phyloP scores from a whole-genome alignment of 2,329 filamentous ascomycete genomes.

The Fusarium sororula region DNA sequence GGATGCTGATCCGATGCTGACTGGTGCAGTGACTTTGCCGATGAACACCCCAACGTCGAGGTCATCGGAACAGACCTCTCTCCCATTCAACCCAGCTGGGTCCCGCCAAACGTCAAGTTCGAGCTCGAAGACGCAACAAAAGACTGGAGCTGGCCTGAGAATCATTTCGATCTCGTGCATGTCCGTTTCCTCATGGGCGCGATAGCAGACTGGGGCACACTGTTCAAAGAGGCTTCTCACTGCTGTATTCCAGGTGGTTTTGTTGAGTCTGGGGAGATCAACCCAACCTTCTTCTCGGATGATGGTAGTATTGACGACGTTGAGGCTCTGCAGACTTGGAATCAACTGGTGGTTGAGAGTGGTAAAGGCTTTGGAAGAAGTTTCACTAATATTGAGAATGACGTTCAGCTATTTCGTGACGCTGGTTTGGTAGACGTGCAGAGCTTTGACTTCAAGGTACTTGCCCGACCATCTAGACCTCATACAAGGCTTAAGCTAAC shows the following conservation, averaged over 20 bases:
- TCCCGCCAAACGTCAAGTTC: not conserved
- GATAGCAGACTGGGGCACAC: not conserved
- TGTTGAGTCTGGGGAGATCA: not conserved
- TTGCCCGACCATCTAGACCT: no score
- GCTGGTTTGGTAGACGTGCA: constrained; percentile 1
- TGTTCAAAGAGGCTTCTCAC: not conserved
- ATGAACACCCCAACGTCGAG: not conserved
- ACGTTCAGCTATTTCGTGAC: not conserved
- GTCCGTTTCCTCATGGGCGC: not conserved
- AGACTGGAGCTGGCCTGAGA: not conserved
- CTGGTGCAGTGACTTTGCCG: not conserved
- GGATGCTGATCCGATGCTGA: rapidly evolving
- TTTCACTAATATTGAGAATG: not conserved
- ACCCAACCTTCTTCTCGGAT: not conserved
- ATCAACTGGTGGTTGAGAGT: not conserved
- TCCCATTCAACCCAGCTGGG: not conserved
- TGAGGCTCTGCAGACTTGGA: not conserved
- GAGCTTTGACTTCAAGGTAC: constrained; percentile 1
- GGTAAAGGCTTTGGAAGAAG: not conserved
- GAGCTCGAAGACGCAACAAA: not conserved
- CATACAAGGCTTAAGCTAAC: not conserved
- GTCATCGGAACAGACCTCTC: not conserved
- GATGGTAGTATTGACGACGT: not conserved
- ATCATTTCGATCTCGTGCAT: not conserved
- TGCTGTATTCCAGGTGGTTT: not conserved